A percentile compares a stretch with the other conserved stretches of the same genome.
phyloP scores from a whole-genome alignment of 495 filamentous ascomycete species.

The Aspergillus sparsus region DNA sequence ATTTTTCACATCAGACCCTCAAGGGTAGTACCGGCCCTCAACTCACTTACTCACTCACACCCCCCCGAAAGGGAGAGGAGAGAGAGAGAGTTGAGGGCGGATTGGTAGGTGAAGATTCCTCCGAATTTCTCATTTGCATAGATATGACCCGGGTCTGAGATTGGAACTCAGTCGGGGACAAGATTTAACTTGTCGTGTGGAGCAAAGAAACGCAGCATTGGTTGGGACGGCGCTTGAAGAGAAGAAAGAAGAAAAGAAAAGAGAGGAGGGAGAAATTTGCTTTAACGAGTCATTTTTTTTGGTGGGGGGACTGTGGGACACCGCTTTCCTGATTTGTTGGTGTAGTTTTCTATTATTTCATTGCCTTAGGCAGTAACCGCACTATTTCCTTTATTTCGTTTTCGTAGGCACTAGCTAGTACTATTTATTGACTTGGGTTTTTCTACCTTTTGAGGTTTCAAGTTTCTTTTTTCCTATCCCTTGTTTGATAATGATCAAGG shows the following conservation, averaged over 20 bases:
- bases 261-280: constrained; percentile 16
- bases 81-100: constrained; percentile 35
- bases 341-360: constrained; percentile 3
- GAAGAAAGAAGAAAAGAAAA: constrained; percentile 41
- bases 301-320: constrained; percentile 12
- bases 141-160: constrained; percentile 25
- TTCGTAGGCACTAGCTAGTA: no score
- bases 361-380: not conserved
- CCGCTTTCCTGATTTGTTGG: constrained; percentile 17
- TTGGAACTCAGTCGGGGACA: constrained; percentile 28
- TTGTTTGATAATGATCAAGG: no score
- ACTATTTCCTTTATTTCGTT: not conserved
- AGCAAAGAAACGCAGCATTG: constrained; percentile 99
- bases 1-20: constrained; percentile 85
- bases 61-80: constrained; percentile 6
- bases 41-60: not conserved
- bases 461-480: no score
- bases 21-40: constrained; percentile 67
- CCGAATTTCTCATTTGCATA: constrained; percentile 99
- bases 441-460: no score
- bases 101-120: constrained; percentile 84
- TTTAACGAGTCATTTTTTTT: constrained; percentile 5
- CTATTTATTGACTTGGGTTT: no score
- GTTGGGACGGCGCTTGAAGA: constrained; percentile 82
- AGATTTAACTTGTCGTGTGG: constrained; percentile 65